Evolutionary conservation across 352 stramenopile genomes (phyloP), one percentile per base, ranked within the genome.

Genomic region (Globisporangium acanthophoron): DNA sequence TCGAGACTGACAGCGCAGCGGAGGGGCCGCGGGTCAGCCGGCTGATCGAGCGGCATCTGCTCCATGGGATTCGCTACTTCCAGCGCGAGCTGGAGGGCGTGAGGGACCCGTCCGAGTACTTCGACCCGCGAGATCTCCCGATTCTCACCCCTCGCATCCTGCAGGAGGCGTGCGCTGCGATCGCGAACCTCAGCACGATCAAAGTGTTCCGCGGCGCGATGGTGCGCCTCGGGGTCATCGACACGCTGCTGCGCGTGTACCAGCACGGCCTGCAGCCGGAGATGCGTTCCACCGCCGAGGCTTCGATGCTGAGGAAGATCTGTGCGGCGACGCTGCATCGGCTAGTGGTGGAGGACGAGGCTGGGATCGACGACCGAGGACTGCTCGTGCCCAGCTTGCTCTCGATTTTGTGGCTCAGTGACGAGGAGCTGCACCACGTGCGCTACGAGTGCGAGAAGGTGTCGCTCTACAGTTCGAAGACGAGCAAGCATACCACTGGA

Each of bases 361-460:
- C 69, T 0, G 55, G 47, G 0, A 58, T 88, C 21, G 76, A 87
- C 41, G 51, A 54, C 6, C 51, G 60, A 7, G 68, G 48, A 1
- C 54, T 77, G 16, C 62, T 91, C 0, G 70, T 91, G 12, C 76
- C 78, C 0, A 87, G 76, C 39, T 52, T 89, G 9, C 63, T 89
- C 9, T 70, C 70, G 7, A 81, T 89, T 16, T 54, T 91, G 5
- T 56, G 62, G 13, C 75, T 85, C 24, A 80, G 52, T 1, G 78
- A 89, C 35, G 80, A 88, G 13, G 78, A 85, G 29, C 67, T 91
- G 5, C 77, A 89, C 24, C 71, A 86, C 59, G 77, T 89, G 8
- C 76, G 77, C n/a, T 91, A 90, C 52, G 75, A 86, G 51, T 88
- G 75, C 46, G 78, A 87, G 51, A 87, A 90, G 44, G 70, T 88